These are phyloP conservation scores for Aurinia saxatilis DNA, from an alignment of 345 rosid genomes.

Conservation along the genomic window DNA sequence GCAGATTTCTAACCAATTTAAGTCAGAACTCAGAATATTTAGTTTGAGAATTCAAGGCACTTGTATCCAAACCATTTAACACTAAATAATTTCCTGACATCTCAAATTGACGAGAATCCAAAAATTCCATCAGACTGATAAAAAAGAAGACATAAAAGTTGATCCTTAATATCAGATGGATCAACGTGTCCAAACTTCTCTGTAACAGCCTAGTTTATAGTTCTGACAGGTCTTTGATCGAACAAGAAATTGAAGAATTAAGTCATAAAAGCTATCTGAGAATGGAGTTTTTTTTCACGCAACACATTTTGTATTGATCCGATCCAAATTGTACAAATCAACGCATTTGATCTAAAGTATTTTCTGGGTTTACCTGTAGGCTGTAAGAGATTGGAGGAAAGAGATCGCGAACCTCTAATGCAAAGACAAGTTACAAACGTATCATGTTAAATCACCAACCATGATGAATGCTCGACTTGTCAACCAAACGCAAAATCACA, in stretches of 20 bases:
- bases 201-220: no score
- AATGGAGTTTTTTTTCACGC: no score
- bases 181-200: no score
- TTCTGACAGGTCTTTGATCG: not conserved
- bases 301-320: not conserved
- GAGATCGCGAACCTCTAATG: conserved; percentile 6
- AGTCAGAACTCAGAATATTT: conserved; percentile 1
- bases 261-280: no score
- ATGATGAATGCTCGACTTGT: no score
- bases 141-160: not conserved
- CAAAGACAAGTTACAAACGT: not conserved
- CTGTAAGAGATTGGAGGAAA: conserved; percentile 5
- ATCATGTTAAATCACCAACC: no score
- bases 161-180: no score
- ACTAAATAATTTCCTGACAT: no score
- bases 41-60: not conserved
- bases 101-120: not conserved
- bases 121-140: not conserved
- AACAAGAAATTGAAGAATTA: not conserved
- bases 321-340: not conserved
- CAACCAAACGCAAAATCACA: no score
- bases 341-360: not conserved
- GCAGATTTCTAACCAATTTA: not conserved
- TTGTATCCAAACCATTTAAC: not conserved
- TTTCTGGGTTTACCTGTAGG: conserved; percentile 12